These are phyloP conservation scores for Xylariaceae sp. DNA, from an alignment of 2,329 filamentous ascomycete species.

Conservation along the genomic window DNA sequence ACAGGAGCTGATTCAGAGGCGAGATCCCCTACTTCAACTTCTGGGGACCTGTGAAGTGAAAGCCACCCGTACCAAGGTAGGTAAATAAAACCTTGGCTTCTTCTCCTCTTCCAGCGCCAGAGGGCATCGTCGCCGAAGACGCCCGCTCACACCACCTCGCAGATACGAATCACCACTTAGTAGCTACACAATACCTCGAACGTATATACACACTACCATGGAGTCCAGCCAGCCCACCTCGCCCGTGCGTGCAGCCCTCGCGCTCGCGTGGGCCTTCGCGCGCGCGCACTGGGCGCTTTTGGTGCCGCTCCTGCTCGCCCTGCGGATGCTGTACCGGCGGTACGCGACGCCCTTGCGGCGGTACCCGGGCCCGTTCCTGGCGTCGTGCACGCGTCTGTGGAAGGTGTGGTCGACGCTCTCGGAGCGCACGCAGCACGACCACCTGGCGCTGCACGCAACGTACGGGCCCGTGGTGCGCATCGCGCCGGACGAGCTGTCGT, in stretches of 20 bases:
- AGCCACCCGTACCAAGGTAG: no score
- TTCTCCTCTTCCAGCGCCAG: no score
- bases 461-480: slow-evolving; percentile 44
- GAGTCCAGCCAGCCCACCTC: slow-evolving; percentile 12
- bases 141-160: no score
- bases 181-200: slow-evolving; percentile 1
- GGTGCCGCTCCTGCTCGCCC: slow-evolving; percentile 19
- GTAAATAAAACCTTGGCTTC: no score
- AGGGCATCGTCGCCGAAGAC: no score
- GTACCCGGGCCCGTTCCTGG: slow-evolving; percentile 22
- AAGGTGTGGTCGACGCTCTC: slow-evolving; percentile 31
- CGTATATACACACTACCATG: no score
- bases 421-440: slow-evolving; percentile 33
- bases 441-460: slow-evolving; percentile 35
- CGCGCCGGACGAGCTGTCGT: slow-evolving; percentile 39
- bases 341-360: slow-evolving; percentile 26
- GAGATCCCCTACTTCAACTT: slow-evolving; percentile 8
- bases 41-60: no score
- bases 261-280: slow-evolving; percentile 23
- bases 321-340: slow-evolving; percentile 23
- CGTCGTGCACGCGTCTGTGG: slow-evolving; percentile 30
- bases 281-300: slow-evolving; percentile 25
- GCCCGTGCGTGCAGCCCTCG: slow-evolving; percentile 21
- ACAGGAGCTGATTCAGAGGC: slow-evolving; percentile 13
- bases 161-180: no score